A percentile compares a stretch with the other conserved stretches of the same genome.
phyloP scores from a whole-genome alignment of 768 basidiomycete genomes.

The Candolleomyces aberdarensis region DNA sequence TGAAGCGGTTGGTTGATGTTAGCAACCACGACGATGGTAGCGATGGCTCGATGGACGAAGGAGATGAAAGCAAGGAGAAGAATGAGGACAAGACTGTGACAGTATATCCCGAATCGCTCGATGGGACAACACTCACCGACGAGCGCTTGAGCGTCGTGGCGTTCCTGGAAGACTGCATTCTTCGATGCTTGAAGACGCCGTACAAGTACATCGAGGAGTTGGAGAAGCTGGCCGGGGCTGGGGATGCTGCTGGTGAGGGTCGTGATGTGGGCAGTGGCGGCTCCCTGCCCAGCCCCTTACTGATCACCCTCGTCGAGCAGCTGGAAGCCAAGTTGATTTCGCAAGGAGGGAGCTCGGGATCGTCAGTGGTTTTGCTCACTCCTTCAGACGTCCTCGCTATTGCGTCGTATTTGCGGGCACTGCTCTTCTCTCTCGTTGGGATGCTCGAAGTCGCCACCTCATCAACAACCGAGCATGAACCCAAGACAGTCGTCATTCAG shows the following conservation, averaged over 20 bases:
- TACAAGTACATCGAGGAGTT: conserved; percentile 83
- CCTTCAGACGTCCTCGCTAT: conserved; percentile 65
- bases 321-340: conserved; percentile 58
- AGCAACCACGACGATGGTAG: not conserved
- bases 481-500: not conserved
- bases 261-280: not conserved
- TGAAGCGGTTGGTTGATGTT: conserved; percentile 4
- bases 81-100: conserved; percentile 3
- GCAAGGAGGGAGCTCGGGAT: not conserved
- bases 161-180: conserved; percentile 86
- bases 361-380: conserved; percentile 40
- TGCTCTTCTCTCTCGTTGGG: conserved; percentile 54
- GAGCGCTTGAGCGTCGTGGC: conserved; percentile 54
- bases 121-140: conserved; percentile 49
- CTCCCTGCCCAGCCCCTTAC: conserved; percentile 61
- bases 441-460: conserved; percentile 48
- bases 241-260: not conserved
- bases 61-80: not conserved
- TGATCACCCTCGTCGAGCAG: conserved; percentile 82
- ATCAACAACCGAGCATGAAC: conserved; percentile 18
- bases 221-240: conserved; percentile 23
- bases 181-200: conserved; percentile 77
- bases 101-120: conserved; percentile 47
- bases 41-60: too few relatives aligned
- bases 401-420: conserved; percentile 57